Conservation (phyloP, 495 filamentous ascomycete genomes). For the Astrothelium macrocarpum region DNA sequence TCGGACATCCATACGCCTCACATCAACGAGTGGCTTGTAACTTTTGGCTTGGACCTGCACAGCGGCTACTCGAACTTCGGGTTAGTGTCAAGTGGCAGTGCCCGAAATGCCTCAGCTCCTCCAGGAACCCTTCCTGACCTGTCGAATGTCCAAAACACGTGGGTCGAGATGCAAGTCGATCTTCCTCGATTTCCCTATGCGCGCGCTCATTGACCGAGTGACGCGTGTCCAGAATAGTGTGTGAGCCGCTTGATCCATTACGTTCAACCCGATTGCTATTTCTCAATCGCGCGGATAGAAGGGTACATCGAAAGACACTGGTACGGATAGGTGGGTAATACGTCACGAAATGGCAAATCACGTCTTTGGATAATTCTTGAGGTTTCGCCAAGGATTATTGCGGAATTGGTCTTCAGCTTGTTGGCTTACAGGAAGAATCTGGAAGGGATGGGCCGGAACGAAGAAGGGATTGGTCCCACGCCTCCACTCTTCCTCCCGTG, state of each 20-base stretch:
- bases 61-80: background rate
- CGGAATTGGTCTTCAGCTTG: background rate
- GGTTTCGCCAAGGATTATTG: background rate
- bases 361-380: too few relatives aligned
- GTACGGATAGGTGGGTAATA: background rate
- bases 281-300: background rate
- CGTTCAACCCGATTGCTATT: background rate
- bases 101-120: background rate
- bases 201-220: background rate
- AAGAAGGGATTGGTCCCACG: background rate
- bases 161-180: background rate
- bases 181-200: background rate
- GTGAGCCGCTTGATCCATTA: background rate
- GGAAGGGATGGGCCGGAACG: background rate
- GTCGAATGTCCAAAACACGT: background rate
- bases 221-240: background rate
- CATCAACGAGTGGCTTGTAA: background rate
- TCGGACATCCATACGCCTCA: background rate
- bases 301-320: background rate
- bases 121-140: background rate
- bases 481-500: background rate
- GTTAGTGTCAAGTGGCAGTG: conserved; percentile 1
- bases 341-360: background rate
- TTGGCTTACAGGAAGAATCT: background rate
- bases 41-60: background rate